Base-by-base conservation (phyloP, 2,329 filamentous ascomycete genomes). In the Hypoxylon sp. region DNA sequence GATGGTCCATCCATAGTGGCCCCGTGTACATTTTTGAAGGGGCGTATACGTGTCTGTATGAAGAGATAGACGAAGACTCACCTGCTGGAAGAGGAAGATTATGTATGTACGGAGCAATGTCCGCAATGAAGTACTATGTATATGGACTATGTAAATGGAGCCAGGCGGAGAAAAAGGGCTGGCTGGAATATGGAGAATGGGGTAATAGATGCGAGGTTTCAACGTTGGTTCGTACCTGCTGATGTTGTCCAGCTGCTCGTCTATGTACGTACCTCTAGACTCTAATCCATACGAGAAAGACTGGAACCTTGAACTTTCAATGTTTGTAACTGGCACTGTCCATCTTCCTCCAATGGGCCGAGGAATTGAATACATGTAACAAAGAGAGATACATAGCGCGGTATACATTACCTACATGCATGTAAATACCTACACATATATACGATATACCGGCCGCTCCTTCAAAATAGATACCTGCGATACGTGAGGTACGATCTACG, bases 21-120 rank as follows among this genome's bases (percentile, higher is more conserved):
- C 14, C 67, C 57, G 55, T 53, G 55, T 52, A 64, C 53, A 35
- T 46, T 60, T 61, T 33, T 54, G 22, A 53, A 22, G 57, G 26
- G 58, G 5, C 19, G 44, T 61, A 63, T 71, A 60, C 59, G 55
- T 68, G 53, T 68, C 24, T 63, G 14, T 59, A 51, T 42, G 59
- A 44, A 58, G 33, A 52, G 61, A 59, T 50, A 64, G 44, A 35
- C 65, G 35, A 59, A 61, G 59, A 22, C 39, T 69, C 57, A 71
- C 65, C 62, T 71, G 55, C 66, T 71, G 9, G 58, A 71, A 71
- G 42, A 64, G 69, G 69, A 69, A 69, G 31, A 66, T 62, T 62
- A 59, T 59, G 62, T 66, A 19, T 6, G 50, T 42, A 59, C 42
- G 69, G 69, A 66, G 52, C 26, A 31, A 37, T 11, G 62, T 66